phyloP scores from a whole-genome alignment of 225 moss, liverwort and hornwort genomes.

The Ulota crispa region DNA sequence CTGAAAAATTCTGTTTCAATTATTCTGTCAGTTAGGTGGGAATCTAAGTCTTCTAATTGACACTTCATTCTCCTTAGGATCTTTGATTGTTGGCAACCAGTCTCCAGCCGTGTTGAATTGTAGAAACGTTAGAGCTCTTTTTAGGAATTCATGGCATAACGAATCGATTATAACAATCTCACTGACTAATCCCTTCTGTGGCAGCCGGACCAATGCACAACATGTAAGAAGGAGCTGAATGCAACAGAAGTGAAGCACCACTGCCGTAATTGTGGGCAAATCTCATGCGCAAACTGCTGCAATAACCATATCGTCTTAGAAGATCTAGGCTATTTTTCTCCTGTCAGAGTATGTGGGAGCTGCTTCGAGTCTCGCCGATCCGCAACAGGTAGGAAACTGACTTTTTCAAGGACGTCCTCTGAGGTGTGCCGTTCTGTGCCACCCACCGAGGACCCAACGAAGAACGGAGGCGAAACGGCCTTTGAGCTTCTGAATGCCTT shows the following conservation, averaged over 20 bases:
- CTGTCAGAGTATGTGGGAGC: conserved; percentile 79
- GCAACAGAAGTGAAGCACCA: conserved; percentile 59
- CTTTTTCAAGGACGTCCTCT: conserved; percentile 60
- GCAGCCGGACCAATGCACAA: conserved; percentile 76
- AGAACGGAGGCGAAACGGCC: conserved; percentile 36
- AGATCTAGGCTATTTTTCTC: conserved; percentile 81
- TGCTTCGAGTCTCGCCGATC: conserved; percentile 71
- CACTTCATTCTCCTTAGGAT: not conserved
- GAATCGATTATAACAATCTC: not conserved
- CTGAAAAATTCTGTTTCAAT: conserved; percentile 7
- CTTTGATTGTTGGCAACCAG: not conserved
- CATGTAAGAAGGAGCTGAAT: conserved; percentile 67
- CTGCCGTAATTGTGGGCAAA: conserved; percentile 94
- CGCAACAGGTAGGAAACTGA: conserved; percentile 45
- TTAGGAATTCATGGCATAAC: not conserved
- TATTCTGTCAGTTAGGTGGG: not conserved
- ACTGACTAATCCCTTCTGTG: not conserved
- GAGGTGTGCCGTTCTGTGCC: conserved; percentile 48
- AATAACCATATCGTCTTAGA: conserved; percentile 70
- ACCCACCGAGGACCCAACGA: conserved; percentile 36
- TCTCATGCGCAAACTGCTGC: conserved; percentile 82
- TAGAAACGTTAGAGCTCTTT: not conserved
- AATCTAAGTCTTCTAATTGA: not conserved
- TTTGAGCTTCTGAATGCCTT: conserved; percentile 41
- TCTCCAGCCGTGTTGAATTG: not conserved